Evolutionary conservation across 208 protist genomes (phyloP), one percentile per base, ranked within the genome.

Genomic region (Leishmania gerbilli): DNA sequence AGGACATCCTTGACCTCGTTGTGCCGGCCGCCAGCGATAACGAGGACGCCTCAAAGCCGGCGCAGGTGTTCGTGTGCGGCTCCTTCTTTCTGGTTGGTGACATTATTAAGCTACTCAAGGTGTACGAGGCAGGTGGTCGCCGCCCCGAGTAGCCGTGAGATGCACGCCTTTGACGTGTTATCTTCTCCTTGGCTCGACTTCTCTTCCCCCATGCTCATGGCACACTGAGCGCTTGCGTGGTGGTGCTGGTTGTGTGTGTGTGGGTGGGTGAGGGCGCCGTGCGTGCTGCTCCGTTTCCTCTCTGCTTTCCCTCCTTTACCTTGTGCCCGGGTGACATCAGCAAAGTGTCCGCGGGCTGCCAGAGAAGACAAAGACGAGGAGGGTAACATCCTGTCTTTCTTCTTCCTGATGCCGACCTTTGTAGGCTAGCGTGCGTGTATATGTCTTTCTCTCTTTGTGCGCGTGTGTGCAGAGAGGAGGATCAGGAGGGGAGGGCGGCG

Each of bases 1-100:
- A 97, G 74, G 92, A 96, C 79, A 56, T 96, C 17, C 71, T 93
- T 37, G 87, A 95, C 56, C 42, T 96, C 4, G 80, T 89, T 47
- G 42, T 89, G 40, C 84, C 88, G 9, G 76, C 91, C 53, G 87
- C 85, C 19, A 87, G 79, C 53, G 88, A 94, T 11, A 72, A 76
- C 42, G 89, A 92, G 76, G 89, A 95, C 76, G 90, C 88, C 40
- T 88, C 84, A 37, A 92, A 92, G 77, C 91, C 92, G 6, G 89
- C 85, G 13, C 89, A 97, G 67, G 88, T 96, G 51, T 94, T 97
- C 80, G 88, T 95, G 47, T 93, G 89, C 60, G 94, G 94, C n/a
- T 97, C 94, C n/a, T 95, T 97, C 72, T 97, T 93, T 76, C 82
- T 97, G 31, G 82, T 97, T 17, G 89, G 87, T 9, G 91, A 97